phyloP scores from a whole-genome alignment of 2,329 filamentous ascomycete genomes.

The Neonectria coccinea region DNA sequence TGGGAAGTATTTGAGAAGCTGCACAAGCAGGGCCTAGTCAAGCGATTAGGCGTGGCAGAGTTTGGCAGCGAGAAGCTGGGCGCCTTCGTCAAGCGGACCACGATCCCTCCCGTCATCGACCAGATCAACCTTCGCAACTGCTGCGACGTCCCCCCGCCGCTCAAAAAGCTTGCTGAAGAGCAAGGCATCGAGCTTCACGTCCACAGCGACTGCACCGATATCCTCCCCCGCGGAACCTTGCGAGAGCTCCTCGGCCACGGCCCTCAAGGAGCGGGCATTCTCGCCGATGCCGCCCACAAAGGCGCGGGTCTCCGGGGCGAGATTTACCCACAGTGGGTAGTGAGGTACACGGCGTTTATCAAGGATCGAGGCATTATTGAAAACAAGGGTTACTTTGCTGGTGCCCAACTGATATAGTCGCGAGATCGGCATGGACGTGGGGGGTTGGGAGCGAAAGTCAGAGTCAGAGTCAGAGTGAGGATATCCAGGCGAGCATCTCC shows the following conservation, averaged over 20 bases:
- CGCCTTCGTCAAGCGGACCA: conserved; percentile 79
- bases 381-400: conserved; percentile 97
- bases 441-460: background rate
- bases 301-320: conserved; percentile 76
- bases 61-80: conserved; percentile 87
- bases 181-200: conserved; percentile 88
- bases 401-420: conserved; percentile 73
- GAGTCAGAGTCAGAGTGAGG: conserved; percentile 13
- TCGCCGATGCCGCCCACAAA: conserved; percentile 69
- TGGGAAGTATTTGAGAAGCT: conserved; percentile 81
- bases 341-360: conserved; percentile 96
- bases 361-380: conserved; percentile 95
- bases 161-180: conserved; percentile 85
- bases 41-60: conserved; percentile 86
- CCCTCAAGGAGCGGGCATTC: conserved; percentile 77
- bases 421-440: conserved; percentile 31
- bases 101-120: conserved; percentile 82
- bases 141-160: conserved; percentile 91
- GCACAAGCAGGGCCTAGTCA: conserved; percentile 76
- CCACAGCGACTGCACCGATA: conserved; percentile 93
- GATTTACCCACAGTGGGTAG: conserved; percentile 90
- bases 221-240: conserved; percentile 86
- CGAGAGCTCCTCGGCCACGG: conserved; percentile 83
- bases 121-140: conserved; percentile 98
- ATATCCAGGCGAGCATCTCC: conserved; percentile 28